These are phyloP conservation scores for Xylaria curta DNA, from an alignment of 495 filamentous ascomycete genomes.

Conservation along the genomic window DNA sequence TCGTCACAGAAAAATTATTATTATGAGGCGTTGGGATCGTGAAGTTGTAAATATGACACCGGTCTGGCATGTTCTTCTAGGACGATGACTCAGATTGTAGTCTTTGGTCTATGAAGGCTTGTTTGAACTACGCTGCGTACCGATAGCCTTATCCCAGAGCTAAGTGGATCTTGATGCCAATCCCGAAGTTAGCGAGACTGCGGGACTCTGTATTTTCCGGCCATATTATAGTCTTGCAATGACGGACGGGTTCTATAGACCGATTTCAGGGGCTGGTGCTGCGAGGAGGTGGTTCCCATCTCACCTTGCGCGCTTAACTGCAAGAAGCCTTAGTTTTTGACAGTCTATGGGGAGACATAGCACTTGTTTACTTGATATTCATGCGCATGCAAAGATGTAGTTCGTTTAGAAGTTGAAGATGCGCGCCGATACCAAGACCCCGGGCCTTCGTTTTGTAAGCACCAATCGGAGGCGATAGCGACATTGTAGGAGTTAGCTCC, in stretches of 20 bases:
- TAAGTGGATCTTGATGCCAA: neutral
- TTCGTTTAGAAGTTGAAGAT: neutral
- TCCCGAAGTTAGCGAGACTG: neutral
- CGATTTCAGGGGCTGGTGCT: neutral
- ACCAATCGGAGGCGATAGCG: constrained; percentile 20
- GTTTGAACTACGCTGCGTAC: neutral
- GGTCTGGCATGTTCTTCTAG: neutral
- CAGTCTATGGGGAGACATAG: neutral
- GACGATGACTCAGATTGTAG: neutral
- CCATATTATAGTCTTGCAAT: neutral
- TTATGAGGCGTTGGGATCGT: neutral
- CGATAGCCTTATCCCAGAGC: neutral
- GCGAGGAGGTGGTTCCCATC: constrained; percentile 5
- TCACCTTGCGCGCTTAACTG: neutral
- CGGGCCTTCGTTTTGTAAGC: neutral
- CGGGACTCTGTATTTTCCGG: neutral
- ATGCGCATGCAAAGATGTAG: neutral
- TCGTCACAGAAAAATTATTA: neutral
- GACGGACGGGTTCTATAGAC: neutral
- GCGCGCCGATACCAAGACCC: neutral
- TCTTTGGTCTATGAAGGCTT: neutral
- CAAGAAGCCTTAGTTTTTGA: neutral
- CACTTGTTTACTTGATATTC: neutral
- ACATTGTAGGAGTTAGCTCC: neutral
- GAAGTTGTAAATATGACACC: neutral